Evolutionary conservation across 1,139 yeast species (phyloP).

Genomic region (Nadsonia commutata): DNA sequence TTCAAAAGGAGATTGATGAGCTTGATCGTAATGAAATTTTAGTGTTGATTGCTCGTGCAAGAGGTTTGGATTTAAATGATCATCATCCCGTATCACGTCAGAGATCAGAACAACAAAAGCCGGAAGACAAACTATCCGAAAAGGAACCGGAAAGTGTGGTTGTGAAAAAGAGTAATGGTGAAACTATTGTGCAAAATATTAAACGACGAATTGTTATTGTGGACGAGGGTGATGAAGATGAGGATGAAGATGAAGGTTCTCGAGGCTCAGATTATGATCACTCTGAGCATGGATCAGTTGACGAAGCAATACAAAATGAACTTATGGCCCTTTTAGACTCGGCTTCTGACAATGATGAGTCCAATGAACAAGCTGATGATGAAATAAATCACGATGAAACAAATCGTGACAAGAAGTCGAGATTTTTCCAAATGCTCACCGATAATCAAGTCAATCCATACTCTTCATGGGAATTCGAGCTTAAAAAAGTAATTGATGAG

Average conservation of each 20-base stretch:
- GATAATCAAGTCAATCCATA: constrained; percentile 25
- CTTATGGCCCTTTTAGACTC: not conserved
- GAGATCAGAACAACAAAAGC: constrained; percentile 6
- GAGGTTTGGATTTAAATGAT: constrained; percentile 27
- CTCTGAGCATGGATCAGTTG: not conserved
- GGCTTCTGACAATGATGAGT: constrained; percentile 8
- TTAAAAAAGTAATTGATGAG: constrained; percentile 26
- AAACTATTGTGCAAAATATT: not conserved
- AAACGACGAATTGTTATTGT: constrained; percentile 8
- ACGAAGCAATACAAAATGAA: not conserved
- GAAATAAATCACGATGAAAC: constrained; percentile 10
- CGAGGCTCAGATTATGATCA: constrained; percentile 7
- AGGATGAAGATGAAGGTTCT: constrained; percentile 3
- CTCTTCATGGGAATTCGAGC: constrained; percentile 34
- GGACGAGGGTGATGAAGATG: constrained; percentile 7
- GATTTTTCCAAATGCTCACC: constrained; percentile 20
- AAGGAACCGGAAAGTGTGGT: constrained; percentile 3
- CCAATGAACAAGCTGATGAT: constrained; percentile 7
- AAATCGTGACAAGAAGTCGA: constrained; percentile 6
- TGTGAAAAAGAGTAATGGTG: constrained; percentile 1
- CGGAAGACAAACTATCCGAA: constrained; percentile 11
- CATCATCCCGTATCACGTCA: constrained; percentile 4
- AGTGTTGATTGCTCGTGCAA: constrained; percentile 29
- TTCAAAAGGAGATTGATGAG: constrained; percentile 18
- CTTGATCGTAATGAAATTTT: constrained; percentile 26